Percentiles rank a stretch among this genome's conserved stretches.
Conservation (phyloP, 352 stramenopile species). For the Ophiocytium majus region DNA sequence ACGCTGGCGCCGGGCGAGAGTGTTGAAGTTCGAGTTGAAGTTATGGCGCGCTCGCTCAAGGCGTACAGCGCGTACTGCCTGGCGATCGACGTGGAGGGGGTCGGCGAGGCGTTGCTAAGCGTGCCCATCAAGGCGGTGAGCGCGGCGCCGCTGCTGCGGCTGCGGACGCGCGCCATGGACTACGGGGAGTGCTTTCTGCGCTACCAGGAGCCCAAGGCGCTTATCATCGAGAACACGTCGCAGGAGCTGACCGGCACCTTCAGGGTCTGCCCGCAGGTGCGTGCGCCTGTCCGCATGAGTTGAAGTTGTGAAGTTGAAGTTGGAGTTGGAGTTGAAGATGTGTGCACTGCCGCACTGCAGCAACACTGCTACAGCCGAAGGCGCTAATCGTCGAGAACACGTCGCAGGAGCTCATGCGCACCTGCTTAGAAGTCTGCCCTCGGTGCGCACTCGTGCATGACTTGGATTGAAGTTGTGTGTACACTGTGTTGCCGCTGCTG, state of each 20-base stretch:
- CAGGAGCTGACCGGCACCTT: constrained; percentile 73
- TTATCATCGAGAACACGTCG: constrained; percentile 80
- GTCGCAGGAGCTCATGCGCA: constrained; percentile 68
- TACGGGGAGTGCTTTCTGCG: constrained; percentile 84
- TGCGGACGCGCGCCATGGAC: constrained; percentile 66
- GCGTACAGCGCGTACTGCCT: constrained; percentile 80
- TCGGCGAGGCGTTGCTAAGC: constrained; percentile 79
- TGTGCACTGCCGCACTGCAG: too few relatives aligned
- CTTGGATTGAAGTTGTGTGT: too few relatives aligned
- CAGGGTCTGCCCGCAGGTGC: constrained; percentile 76
- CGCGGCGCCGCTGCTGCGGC: constrained; percentile 42
- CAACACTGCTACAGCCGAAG: too few relatives aligned
- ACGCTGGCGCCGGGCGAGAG: constrained; percentile 74
- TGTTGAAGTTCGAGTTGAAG: constrained; percentile 73
- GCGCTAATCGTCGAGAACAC: constrained; percentile 80
- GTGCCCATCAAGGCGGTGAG: constrained; percentile 77
- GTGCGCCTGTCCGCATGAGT: too few relatives aligned
- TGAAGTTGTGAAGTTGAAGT: too few relatives aligned
- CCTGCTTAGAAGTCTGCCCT: too few relatives aligned
- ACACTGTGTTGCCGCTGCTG: too few relatives aligned
- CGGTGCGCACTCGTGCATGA: too few relatives aligned
- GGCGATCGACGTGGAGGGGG: constrained; percentile 79
- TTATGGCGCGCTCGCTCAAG: constrained; percentile 81
- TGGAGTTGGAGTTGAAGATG: too few relatives aligned
- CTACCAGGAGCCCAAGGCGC: constrained; percentile 79